Conservation (phyloP, 192 early-diverging fungal genomes). For the Backusella parvicylindrica region DNA sequence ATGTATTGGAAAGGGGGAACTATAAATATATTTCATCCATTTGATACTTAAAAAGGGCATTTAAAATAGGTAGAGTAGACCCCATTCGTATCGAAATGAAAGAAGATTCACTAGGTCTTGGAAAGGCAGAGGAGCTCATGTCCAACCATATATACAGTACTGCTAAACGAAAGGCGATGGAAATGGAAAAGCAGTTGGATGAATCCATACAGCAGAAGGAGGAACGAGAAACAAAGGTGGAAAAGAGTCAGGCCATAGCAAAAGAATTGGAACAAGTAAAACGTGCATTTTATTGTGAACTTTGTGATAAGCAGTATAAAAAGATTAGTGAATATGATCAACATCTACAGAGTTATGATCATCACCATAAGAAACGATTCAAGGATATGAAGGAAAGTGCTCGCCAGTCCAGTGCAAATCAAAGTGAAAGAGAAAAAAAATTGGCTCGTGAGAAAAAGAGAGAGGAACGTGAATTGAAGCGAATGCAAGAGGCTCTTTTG, state of each 20-base stretch:
- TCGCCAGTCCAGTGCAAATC: constrained; percentile 31
- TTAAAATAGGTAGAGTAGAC: constrained; percentile 54
- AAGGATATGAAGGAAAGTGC: constrained; percentile 71
- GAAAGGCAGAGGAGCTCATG: constrained; percentile 54
- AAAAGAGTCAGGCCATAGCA: constrained; percentile 46
- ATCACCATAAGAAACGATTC: constrained; percentile 76
- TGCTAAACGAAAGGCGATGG: constrained; percentile 56
- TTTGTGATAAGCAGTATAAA: constrained; percentile 80
- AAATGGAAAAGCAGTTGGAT: constrained; percentile 61
- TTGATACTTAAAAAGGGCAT: neutral
- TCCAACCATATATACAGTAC: constrained; percentile 55
- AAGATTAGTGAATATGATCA: constrained; percentile 74
- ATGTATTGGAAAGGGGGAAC: too few relatives aligned
- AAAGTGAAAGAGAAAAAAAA: constrained; percentile 40
- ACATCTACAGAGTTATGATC: constrained; percentile 76
- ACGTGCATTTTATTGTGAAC: constrained; percentile 71
- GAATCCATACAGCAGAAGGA: constrained; percentile 59
- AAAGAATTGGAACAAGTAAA: constrained; percentile 59
- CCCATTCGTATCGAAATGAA: constrained; percentile 70
- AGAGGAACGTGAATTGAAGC: constrained; percentile 64
- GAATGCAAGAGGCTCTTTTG: constrained; percentile 64
- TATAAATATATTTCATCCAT: too few relatives aligned
- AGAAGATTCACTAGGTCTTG: constrained; percentile 61
- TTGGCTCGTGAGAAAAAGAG: constrained; percentile 60
- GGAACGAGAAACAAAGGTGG: constrained; percentile 54